Conservation (phyloP, 768 basidiomycete species). For the Suillus alpinus region DNA sequence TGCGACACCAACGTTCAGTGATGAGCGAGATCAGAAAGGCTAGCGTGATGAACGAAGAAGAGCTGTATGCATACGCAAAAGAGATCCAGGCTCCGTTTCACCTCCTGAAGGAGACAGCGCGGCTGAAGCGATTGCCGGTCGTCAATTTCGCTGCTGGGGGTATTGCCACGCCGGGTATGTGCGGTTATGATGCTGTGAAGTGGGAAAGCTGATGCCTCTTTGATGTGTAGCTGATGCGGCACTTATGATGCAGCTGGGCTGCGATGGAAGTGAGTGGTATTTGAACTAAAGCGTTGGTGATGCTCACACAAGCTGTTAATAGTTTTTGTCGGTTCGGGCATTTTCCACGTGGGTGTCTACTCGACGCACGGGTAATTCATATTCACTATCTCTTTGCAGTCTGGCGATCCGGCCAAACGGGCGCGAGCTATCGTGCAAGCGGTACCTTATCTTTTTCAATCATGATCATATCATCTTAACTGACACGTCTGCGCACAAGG, state of each 20-base stretch:
- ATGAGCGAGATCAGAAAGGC: conserved; percentile 82
- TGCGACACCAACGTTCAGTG: conserved; percentile 85
- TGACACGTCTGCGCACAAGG: conserved; percentile 37
- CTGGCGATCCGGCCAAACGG: conserved; percentile 89
- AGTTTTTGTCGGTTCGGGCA: conserved; percentile 98
- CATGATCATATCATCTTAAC: background rate
- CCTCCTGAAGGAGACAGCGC: conserved; percentile 92
- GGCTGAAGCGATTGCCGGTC: conserved; percentile 88
- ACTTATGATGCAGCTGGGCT: conserved; percentile 97
- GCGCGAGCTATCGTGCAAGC: conserved; percentile 97
- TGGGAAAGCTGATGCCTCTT: background rate
- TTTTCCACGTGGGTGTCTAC: conserved; percentile 75
- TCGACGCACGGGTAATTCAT: conserved; percentile 3
- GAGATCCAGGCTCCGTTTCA: conserved; percentile 93
- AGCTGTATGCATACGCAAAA: conserved; percentile 91
- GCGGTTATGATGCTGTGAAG: background rate
- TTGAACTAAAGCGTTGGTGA: background rate
- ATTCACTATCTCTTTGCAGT: conserved; percentile 41
- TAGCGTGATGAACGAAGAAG: conserved; percentile 89
- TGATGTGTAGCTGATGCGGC: conserved; percentile 78
- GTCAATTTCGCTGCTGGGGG: conserved; percentile 98
- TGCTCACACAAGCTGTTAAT: conserved; percentile 11
- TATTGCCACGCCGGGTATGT: conserved; percentile 81
- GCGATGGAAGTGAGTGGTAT: conserved; percentile 77
- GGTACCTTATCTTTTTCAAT: conserved; percentile 39